Base-by-base conservation (phyloP, 2,329 filamentous ascomycete species). In the Emericellopsis atlantica region DNA sequence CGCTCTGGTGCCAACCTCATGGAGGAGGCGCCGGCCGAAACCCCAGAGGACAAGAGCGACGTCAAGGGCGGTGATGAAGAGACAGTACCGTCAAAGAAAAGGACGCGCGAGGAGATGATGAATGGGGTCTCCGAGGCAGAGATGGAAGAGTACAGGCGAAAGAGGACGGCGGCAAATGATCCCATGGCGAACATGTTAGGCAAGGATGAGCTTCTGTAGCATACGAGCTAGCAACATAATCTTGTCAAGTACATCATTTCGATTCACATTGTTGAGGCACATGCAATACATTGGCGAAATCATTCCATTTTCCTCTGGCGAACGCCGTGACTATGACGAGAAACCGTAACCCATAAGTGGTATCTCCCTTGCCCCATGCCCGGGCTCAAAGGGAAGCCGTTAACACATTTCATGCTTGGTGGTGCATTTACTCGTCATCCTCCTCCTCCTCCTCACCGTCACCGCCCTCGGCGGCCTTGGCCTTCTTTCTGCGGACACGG, bases 401-500 rank as follows among this genome's bases (percentile, higher is more conserved):
- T 42, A 49, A 48, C 47, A 50, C 48, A 51, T 52, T 51, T 16
- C 10, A 24, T 18, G 48, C 45, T 49, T 32, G 55, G 56, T 29
- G 26, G 4, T 29, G 53, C 54, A 60, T 73, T 63, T 76, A 76
- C 64, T 76, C 72, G 56, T 94, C 88, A 57, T 93, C 88, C 65
- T 94, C 90, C 60, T 86, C 89, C 56, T 82, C 88, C 54, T 78
- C 90, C 45, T 70, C 85, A 47, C 74, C 85, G 54, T 81, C 84
- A 63, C 78, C 82, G 68, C 81, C 82, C 74, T 93, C 87, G 48
- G 88, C 87, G 56, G 92, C 86, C 76, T 87, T 90, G 68, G 89
- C 86, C 89, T 96, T 98, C 92, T 96, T 98, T 80, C 92, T 93
- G 71, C 87, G 82, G 64, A 95, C 90, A 80, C 92, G 92, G 57